phyloP scores from a whole-genome alignment of 2,329 filamentous ascomycete genomes.

The Sarocladiaceae sp. region DNA sequence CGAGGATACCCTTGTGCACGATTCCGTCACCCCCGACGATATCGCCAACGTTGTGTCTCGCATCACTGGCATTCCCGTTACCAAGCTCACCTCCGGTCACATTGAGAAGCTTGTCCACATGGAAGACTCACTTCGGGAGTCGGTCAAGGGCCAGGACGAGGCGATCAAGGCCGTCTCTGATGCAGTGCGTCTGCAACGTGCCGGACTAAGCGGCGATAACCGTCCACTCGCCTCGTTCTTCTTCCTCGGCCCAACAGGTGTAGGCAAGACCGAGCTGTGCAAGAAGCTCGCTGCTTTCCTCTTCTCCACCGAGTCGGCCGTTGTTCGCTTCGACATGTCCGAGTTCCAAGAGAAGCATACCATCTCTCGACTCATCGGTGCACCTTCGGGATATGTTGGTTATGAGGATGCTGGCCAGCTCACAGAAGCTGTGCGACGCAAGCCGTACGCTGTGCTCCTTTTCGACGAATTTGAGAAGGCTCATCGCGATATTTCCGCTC shows the following conservation, averaged over 20 bases:
- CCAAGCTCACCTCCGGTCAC: constrained; percentile 88
- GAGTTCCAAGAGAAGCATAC: constrained; percentile 98
- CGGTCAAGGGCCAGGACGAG: constrained; percentile 90
- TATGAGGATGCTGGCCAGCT: constrained; percentile 96
- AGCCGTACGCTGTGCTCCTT: constrained; percentile 90
- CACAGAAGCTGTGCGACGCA: constrained; percentile 89
- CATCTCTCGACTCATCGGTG: constrained; percentile 85
- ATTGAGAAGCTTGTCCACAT: constrained; percentile 93
- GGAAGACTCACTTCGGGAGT: constrained; percentile 82
- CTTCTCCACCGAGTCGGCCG: constrained; percentile 86
- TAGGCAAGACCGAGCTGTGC: constrained; percentile 95
- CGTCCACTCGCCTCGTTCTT: constrained; percentile 91
- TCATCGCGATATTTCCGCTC: constrained; percentile 86
- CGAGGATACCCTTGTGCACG: constrained; percentile 69
- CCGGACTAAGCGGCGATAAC: constrained; percentile 87
- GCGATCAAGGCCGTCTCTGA: constrained; percentile 87
- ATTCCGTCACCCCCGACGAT: constrained; percentile 92
- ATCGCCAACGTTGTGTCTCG: constrained; percentile 89
- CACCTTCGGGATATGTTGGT: constrained; percentile 90
- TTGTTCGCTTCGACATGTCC: constrained; percentile 94
- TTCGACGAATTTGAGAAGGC: constrained; percentile 99
- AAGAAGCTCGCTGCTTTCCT: constrained; percentile 93
- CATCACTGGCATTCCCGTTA: constrained; percentile 87
- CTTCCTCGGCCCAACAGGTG: constrained; percentile 94
- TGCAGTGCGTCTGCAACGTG: constrained; percentile 89